phyloP scores from a whole-genome alignment of 208 protist species.

The Histomonas meleagridis region DNA sequence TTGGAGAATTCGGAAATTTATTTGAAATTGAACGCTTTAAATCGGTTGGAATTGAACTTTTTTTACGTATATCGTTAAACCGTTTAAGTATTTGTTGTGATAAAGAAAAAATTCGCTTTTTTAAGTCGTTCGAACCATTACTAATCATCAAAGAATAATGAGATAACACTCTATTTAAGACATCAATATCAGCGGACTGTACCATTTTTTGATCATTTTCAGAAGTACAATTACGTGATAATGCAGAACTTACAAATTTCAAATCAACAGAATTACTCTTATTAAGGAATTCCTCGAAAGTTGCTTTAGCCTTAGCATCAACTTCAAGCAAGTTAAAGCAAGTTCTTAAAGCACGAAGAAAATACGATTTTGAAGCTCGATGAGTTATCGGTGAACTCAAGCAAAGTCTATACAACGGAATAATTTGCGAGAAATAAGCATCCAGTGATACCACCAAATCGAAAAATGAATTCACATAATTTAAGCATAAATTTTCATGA shows the following conservation, averaged over 20 bases:
- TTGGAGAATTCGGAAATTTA: too few species aligned
- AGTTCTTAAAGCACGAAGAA: background rate
- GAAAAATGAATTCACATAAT: background rate
- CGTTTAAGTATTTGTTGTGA: background rate
- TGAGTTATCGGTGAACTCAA: background rate
- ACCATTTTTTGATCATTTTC: background rate
- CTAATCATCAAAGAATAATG: background rate
- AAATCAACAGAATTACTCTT: background rate
- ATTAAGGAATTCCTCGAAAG: background rate
- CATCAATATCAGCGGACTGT: background rate
- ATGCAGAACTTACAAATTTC: background rate
- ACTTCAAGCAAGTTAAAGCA: background rate
- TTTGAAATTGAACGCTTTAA: too few species aligned
- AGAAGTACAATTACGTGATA: background rate
- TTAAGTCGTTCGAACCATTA: background rate
- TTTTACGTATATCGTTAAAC: background rate
- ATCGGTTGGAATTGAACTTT: background rate
- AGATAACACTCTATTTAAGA: background rate
- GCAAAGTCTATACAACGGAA: background rate
- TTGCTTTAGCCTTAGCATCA: background rate
- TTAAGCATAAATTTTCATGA: background rate
- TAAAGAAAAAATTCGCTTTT: background rate
- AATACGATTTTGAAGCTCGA: too few species aligned
- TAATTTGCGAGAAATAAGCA: slow-evolving; percentile 13
- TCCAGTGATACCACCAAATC: background rate